These are phyloP conservation scores for Tylopilus plumbeoviolaceoides DNA, from an alignment of 768 basidiomycete species.

Conservation along the genomic window DNA sequence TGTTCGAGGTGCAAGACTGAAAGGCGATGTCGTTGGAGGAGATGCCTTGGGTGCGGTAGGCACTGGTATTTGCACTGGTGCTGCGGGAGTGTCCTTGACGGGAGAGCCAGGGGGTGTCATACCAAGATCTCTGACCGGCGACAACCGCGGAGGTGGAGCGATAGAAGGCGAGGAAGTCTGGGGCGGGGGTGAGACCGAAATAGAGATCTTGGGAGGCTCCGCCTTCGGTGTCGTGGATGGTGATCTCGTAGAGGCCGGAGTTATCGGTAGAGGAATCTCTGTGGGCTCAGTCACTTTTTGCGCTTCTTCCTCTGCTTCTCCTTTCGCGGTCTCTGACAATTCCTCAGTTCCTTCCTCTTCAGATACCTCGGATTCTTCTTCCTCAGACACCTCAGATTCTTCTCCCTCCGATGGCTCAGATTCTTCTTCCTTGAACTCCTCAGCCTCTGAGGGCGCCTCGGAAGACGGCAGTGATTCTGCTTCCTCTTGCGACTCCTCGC, in stretches of 20 bases:
- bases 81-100: conserved; percentile 34
- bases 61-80: conserved; percentile 10
- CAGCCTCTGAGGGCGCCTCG: background rate
- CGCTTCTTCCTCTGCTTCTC: conserved; percentile 17
- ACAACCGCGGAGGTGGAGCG: conserved; percentile 9
- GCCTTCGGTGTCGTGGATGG: conserved; percentile 58
- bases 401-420: background rate
- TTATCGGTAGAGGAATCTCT: conserved; percentile 16
- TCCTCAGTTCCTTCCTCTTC: background rate
- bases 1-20: conserved; percentile 50
- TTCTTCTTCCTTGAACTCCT: conserved; percentile 9
- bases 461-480: background rate
- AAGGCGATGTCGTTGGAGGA: conserved; percentile 30
- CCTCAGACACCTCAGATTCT: conserved; percentile 16
- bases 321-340: conserved; percentile 8
- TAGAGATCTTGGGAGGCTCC: conserved; percentile 40
- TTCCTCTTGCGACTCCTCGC: conserved; percentile 33
- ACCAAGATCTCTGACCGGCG: conserved; percentile 39
- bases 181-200: conserved; percentile 32
- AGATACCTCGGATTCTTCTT: conserved; percentile 2
- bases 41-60: conserved; percentile 14
- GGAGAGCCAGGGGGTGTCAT: conserved; percentile 70
- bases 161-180: conserved; percentile 20
- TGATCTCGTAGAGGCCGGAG: conserved; percentile 44
- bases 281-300: conserved; percentile 23